Conservation (phyloP, 345 rosid species). For the Viola odorata region DNA sequence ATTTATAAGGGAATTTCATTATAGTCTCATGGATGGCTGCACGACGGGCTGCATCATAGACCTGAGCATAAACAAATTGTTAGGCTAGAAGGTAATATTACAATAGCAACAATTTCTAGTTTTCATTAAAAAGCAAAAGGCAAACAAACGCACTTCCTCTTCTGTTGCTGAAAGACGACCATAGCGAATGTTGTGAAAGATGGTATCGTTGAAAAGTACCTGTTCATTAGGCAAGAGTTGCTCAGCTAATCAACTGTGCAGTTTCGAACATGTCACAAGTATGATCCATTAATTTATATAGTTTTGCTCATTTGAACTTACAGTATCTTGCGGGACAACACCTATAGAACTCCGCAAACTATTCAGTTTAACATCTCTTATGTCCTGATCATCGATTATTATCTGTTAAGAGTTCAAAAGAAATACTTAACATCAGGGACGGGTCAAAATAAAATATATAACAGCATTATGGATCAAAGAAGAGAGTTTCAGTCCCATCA, state of each 20-base stretch:
- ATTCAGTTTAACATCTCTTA: constrained; percentile 62
- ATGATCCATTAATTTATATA: not conserved
- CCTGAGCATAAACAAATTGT: constrained; percentile 39
- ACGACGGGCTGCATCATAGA: constrained; percentile 85
- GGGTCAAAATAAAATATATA: not conserved
- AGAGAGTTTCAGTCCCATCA: not conserved
- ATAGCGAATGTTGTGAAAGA: constrained; percentile 91
- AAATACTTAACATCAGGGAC: not conserved
- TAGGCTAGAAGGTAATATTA: constrained; percentile 9
- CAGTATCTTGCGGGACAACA: constrained; percentile 98
- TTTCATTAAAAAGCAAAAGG: not conserved
- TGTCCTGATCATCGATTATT: constrained; percentile 80
- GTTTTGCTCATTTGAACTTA: constrained; percentile 29
- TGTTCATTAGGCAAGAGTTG: constrained; percentile 30
- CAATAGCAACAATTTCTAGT: not conserved
- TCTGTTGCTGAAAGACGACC: constrained; percentile 88
- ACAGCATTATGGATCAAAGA: constrained; percentile 3
- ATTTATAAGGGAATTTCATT: constrained; percentile 82
- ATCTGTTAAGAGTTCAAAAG: constrained; percentile 36
- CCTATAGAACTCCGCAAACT: constrained; percentile 74
- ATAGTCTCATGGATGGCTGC: constrained; percentile 96
- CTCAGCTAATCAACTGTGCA: constrained; percentile 7
- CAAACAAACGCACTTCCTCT: constrained; percentile 56
- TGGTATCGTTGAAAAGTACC: constrained; percentile 97
- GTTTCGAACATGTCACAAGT: constrained; percentile 1